Evolutionary conservation across 2,329 filamentous ascomycete genomes (phyloP), one percentile per base, ranked within the genome.

Genomic region (Fusarium proliferatum): DNA sequence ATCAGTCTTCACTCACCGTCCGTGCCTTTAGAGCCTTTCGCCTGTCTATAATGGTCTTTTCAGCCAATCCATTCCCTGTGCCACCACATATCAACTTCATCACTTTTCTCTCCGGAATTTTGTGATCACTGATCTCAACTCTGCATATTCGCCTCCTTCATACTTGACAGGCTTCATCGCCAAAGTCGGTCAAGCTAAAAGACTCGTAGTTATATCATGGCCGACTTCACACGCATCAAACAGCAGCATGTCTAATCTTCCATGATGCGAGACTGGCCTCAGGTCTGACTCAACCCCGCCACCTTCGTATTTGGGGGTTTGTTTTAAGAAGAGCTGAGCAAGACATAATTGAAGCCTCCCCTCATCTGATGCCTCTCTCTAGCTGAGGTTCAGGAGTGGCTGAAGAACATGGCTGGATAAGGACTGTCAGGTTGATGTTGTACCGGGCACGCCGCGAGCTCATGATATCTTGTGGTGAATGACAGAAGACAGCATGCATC

Each of bases 61-160:
- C 56, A 64, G 46, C 71, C 71, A 74, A 74, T 61, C 52, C 68
- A 34, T 61, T 51, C 68, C 67, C 52, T 69, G 64, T 74, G 59
- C 57, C 42, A 66, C 56, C 64, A 49, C 63, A 66, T 67, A 58
- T 65, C 56, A 64, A 74, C 42, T 52, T 42, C 45, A 56, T 62
- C 43, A 42, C 55, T 58, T 60, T 57, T 41, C 43, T 52, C 36
- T 65, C 61, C 67, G 60, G 52, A 56, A 64, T 68, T 70, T 74
- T 64, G 56, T 60, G 28, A 43, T 59, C 53, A 28, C 41, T 67
- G 43, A 71, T 48, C 43, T 71, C 66, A 67, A 67, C 56, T 71
- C 45, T 39, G 61, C 70, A 61, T 57, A 34, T 58, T 56, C 43
- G 53, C 60, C 55, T 52, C 56, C 64, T 39, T 49, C 38, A 34